Conservation (phyloP, 345 rosid genomes). For the Rhizophora mangle region DNA sequence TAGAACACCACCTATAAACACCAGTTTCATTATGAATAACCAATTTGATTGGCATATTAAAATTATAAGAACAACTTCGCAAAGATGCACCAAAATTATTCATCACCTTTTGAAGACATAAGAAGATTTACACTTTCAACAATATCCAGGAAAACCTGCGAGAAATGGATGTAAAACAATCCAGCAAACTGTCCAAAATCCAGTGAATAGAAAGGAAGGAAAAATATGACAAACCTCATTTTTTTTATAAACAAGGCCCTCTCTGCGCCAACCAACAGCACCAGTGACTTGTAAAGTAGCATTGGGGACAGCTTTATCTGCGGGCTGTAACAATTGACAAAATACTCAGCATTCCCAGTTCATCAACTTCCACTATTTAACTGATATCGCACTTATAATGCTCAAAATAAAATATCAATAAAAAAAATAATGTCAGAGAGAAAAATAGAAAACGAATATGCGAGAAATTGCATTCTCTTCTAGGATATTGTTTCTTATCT, state of each 20-base stretch:
- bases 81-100: background rate
- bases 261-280: constrained; percentile 99
- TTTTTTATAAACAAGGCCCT: constrained; percentile 93
- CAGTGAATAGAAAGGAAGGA: constrained; percentile 6
- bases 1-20: constrained; percentile 70
- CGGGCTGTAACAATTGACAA: constrained; percentile 38
- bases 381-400: background rate
- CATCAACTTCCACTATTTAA: background rate
- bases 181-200: constrained; percentile 8
- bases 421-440: constrained; percentile 1
- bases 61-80: background rate
- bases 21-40: constrained; percentile 21
- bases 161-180: constrained; percentile 16
- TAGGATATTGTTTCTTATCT: constrained; percentile 14
- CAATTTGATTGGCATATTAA: background rate
- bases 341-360: background rate
- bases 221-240: constrained; percentile 57
- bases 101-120: constrained; percentile 92
- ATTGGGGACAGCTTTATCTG: constrained; percentile 93
- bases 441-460: background rate
- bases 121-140: constrained; percentile 99
- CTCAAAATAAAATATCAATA: constrained; percentile 3
- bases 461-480: constrained; percentile 3
- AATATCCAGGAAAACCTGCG: constrained; percentile 93
- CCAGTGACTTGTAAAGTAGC: constrained; percentile 99